phyloP scores from a whole-genome alignment of 176 grass and related monocot genomes.

The Oropetium thomaeum region DNA sequence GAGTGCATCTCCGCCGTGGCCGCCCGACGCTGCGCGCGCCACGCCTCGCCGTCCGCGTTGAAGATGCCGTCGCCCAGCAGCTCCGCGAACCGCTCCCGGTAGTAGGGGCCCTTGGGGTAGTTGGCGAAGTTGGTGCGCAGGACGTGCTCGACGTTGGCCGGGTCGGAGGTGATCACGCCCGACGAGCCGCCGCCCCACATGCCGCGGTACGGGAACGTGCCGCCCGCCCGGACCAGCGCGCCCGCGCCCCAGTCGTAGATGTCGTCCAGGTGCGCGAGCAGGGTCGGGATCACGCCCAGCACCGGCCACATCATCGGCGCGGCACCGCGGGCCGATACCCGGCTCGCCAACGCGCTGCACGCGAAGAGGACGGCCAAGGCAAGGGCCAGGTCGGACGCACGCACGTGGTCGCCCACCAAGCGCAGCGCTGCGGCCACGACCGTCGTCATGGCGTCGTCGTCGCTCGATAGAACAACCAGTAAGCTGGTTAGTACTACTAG shows the following conservation, averaged over 20 bases:
- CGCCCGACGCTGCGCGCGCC: constrained; percentile 72
- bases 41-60: constrained; percentile 67
- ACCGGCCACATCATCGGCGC: constrained; percentile 83
- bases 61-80: constrained; percentile 89
- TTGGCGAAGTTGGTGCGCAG: constrained; percentile 68
- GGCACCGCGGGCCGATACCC: constrained; percentile 16
- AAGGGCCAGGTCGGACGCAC: constrained; percentile 38
- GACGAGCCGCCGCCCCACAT: constrained; percentile 58
- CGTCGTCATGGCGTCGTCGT: background rate
- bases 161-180: constrained; percentile 57
- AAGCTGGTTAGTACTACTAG: too few species aligned
- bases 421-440: background rate
- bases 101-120: constrained; percentile 88
- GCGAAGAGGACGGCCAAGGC: constrained; percentile 45
- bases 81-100: constrained; percentile 72
- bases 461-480: background rate
- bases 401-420: constrained; percentile 11
- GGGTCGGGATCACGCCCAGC: constrained; percentile 56
- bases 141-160: constrained; percentile 78
- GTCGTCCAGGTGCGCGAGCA: constrained; percentile 49
- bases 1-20: constrained; percentile 84
- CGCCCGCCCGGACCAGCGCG: constrained; percentile 32
- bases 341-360: constrained; percentile 31
- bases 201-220: constrained; percentile 79
- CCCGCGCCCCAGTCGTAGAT: constrained; percentile 60